Conservation (phyloP, 2,329 filamentous ascomycete genomes). For the Diaporthe citriasiana region DNA sequence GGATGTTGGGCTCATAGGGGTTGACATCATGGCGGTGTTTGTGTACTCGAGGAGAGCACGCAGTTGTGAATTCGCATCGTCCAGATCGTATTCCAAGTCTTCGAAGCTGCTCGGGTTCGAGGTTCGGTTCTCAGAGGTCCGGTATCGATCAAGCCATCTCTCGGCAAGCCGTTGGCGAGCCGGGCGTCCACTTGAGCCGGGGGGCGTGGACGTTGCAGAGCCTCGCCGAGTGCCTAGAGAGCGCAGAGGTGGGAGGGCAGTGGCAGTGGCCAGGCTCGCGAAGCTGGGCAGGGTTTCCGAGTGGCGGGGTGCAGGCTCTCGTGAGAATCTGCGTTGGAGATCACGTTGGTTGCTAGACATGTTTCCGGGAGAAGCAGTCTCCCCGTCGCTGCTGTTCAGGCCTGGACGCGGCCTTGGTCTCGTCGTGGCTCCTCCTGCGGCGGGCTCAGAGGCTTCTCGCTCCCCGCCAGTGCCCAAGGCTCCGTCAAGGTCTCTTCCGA, state of each 20-base stretch:
- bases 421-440: slow-evolving; percentile 18
- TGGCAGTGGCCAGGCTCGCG: slow-evolving; percentile 44
- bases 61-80: slow-evolving; percentile 60
- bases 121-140: slow-evolving; percentile 41
- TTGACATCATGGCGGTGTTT: slow-evolving; percentile 42
- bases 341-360: slow-evolving; percentile 56
- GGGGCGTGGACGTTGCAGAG: slow-evolving; percentile 46
- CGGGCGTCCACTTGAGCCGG: slow-evolving; percentile 44
- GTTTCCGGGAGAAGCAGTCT: slow-evolving; percentile 45
- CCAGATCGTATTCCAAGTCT: slow-evolving; percentile 56
- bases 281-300: slow-evolving; percentile 46
- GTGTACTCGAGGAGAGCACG: slow-evolving; percentile 58
- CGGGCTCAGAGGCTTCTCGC: slow-evolving; percentile 39
- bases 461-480: slow-evolving; percentile 28
- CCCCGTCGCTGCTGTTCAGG: background rate
- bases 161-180: slow-evolving; percentile 46
- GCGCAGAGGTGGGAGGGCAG: slow-evolving; percentile 56
- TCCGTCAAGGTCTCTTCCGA: slow-evolving; percentile 11
- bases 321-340: slow-evolving; percentile 54
- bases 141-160: slow-evolving; percentile 49
- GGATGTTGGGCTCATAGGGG: slow-evolving; percentile 51
- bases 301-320: slow-evolving; percentile 50
- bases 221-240: slow-evolving; percentile 51
- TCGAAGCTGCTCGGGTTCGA: slow-evolving; percentile 50
- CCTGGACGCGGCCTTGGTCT: slow-evolving; percentile 22